These are phyloP conservation scores for Zanthoxylum bungeanum DNA, from an alignment of 345 rosid genomes.

Conservation along the genomic window DNA sequence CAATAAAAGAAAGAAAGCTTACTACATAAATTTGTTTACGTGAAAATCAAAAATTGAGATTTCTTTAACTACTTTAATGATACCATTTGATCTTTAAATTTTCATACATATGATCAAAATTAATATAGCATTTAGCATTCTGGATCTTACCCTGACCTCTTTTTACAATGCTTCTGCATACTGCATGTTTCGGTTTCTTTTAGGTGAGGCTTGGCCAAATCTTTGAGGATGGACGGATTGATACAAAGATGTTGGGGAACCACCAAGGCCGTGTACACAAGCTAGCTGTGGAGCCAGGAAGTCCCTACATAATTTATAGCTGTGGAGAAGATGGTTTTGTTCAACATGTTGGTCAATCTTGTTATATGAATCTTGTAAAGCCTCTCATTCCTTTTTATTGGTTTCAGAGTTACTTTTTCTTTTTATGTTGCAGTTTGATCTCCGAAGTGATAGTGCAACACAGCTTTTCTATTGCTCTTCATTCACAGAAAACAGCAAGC, in stretches of 20 bases:
- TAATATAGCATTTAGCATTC: neutral
- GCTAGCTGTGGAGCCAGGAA: conserved; percentile 64
- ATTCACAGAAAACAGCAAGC: conserved; percentile 37
- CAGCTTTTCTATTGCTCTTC: conserved; percentile 48
- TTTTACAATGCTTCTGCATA: neutral
- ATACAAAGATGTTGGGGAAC: conserved; percentile 45
- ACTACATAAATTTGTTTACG: neutral
- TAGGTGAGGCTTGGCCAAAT: conserved; percentile 60
- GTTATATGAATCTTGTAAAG: neutral
- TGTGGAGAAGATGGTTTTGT: conserved; percentile 67
- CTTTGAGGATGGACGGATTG: conserved; percentile 40
- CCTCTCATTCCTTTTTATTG: neutral
- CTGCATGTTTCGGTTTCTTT: neutral
- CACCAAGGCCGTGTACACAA: conserved; percentile 48
- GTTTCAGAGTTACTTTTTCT: conserved; percentile 12
- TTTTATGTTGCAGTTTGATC: conserved; percentile 47
- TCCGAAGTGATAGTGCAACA: conserved; percentile 39
- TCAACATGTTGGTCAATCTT: conserved; percentile 48
- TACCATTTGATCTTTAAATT: neutral
- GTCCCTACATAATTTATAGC: conserved; percentile 54
- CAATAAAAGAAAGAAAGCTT: neutral
- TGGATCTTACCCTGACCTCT: neutral
- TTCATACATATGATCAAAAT: neutral
- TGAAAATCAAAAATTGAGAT: neutral
- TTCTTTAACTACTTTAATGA: neutral